Percentiles rank a stretch among this genome's conserved stretches.
Evolutionary conservation across 148 eudicot genomes (phyloP).

Genomic region (Vaccinium myrtillus): DNA sequence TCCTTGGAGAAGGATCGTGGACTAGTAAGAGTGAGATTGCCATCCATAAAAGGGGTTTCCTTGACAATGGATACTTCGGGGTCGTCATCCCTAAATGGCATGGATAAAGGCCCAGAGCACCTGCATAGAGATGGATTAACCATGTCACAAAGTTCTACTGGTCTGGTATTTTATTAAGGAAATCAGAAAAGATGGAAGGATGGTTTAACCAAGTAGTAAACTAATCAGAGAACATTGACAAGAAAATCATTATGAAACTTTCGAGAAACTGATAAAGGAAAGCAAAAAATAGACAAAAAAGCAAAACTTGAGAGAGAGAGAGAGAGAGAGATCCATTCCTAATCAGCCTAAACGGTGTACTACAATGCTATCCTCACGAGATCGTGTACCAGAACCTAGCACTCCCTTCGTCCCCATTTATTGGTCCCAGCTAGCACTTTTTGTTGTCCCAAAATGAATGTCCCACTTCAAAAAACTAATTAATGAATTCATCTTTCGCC

Average conservation of each 20-base stretch:
- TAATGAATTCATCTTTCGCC: too few species aligned
- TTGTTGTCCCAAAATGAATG: too few species aligned
- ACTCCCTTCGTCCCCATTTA: too few species aligned
- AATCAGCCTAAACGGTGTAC: neutral
- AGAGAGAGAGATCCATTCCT: neutral
- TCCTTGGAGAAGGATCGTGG: slow-evolving; percentile 42
- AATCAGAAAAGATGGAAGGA: neutral
- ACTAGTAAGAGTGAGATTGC: slow-evolving; percentile 23
- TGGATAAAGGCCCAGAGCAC: slow-evolving; percentile 27
- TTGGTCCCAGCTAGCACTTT: too few species aligned
- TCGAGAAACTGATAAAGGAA: neutral
- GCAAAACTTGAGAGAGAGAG: neutral
- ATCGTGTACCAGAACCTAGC: neutral
- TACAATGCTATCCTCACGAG: neutral
- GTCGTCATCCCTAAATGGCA: slow-evolving; percentile 25
- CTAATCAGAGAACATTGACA: neutral
- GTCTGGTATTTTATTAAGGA: neutral
- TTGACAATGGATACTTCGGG: slow-evolving; percentile 43
- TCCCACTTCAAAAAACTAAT: too few species aligned
- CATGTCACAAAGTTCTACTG: neutral
- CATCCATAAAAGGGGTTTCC: slow-evolving; percentile 46
- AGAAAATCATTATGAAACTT: neutral
- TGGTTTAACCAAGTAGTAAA: neutral
- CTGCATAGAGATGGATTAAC: slow-evolving; percentile 41
- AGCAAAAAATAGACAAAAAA: neutral